These are phyloP conservation scores for Ophiognomonia clavigignenti-juglandacearum DNA, from an alignment of 2,329 filamentous ascomycete genomes.

Conservation along the genomic window DNA sequence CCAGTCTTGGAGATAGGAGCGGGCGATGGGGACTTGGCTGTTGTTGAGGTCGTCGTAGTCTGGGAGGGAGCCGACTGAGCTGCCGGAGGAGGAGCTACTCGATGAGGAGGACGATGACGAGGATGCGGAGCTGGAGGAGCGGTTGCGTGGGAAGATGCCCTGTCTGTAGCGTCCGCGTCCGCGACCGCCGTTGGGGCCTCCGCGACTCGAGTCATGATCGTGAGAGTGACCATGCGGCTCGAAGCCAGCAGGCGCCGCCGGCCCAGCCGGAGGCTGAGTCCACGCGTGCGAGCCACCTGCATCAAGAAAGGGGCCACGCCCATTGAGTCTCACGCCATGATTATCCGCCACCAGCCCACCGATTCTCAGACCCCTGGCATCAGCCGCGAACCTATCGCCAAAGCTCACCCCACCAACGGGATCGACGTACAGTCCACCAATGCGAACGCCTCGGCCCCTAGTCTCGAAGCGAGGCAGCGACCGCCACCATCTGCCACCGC, in stretches of 20 bases:
- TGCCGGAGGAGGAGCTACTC: slow-evolving; percentile 29
- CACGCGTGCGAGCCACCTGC: neutral
- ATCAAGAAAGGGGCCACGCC: slow-evolving; percentile 8
- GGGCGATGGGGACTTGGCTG: slow-evolving; percentile 42
- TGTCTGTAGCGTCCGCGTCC: slow-evolving; percentile 15
- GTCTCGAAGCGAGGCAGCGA: slow-evolving; percentile 12
- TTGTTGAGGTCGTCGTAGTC: slow-evolving; percentile 46
- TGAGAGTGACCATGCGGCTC: neutral
- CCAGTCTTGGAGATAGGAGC: slow-evolving; percentile 42
- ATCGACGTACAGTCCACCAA: slow-evolving; percentile 38
- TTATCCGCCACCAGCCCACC: slow-evolving; percentile 38
- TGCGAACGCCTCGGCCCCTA: slow-evolving; percentile 24
- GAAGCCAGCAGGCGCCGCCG: neutral
- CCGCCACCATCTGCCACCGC: slow-evolving; percentile 11
- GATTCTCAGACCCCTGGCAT: slow-evolving; percentile 41
- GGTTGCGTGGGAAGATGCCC: slow-evolving; percentile 14
- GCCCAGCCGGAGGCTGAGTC: neutral
- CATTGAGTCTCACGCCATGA: slow-evolving; percentile 28
- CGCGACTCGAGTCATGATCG: neutral
- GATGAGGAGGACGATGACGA: slow-evolving; percentile 28
- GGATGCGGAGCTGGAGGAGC: slow-evolving; percentile 26
- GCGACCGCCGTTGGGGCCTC: slow-evolving; percentile 1
- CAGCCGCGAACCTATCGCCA: slow-evolving; percentile 38
- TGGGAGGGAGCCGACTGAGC: slow-evolving; percentile 48
- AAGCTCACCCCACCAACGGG: slow-evolving; percentile 37